Base-by-base conservation (phyloP, 140 eudicot genomes). In the Cichorium intybus region DNA sequence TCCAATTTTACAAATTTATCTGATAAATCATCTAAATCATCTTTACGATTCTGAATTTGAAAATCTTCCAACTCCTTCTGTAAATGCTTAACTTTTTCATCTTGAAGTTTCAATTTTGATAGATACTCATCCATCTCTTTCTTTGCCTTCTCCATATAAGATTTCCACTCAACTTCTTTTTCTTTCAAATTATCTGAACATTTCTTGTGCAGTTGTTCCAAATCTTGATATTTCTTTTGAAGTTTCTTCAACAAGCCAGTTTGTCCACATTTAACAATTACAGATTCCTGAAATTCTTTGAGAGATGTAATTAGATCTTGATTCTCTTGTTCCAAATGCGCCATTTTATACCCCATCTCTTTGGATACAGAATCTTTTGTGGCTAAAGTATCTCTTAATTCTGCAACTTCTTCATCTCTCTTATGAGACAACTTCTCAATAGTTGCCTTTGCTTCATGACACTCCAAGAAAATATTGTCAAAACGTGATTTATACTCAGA, bases 341-440 rank as follows among this genome's bases (percentile, higher is more conserved):
- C 57, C 52, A 75, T 24, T 75, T 56, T 87, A 71, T 81, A 77
- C 28, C 75, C 77, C 80, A 73, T 75, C 55, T 87, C 91, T 50
- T 76, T 84, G 29, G 64, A 51, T 9, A 52, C 41, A 11, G 72
- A 70, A 46, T 81, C 84, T 76, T 87, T 87, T 73, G 84, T 76
- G 50, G 82, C 79, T 35, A 87, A 65, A 11, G 47, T 41, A 27
- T 56, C 84, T 64, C 91, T 59, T 49, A 81, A 50, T 20, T 75
- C 80, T 35, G 82, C 83, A 65, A 81, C 80, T 33, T 87, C 88
- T 73, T 67, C 91, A 49, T 84, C 95, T 71, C 91, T 73, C 50
- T 76, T 70, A 14, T 74, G 60, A 60, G 74, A 66, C 77, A 87
- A 34, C 17, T 73, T 74, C 73, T 84, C 85, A 18, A 79, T 65